Conservation (phyloP, 1,284 basidiomycete genomes). For the Ganoderma boninense region DNA sequence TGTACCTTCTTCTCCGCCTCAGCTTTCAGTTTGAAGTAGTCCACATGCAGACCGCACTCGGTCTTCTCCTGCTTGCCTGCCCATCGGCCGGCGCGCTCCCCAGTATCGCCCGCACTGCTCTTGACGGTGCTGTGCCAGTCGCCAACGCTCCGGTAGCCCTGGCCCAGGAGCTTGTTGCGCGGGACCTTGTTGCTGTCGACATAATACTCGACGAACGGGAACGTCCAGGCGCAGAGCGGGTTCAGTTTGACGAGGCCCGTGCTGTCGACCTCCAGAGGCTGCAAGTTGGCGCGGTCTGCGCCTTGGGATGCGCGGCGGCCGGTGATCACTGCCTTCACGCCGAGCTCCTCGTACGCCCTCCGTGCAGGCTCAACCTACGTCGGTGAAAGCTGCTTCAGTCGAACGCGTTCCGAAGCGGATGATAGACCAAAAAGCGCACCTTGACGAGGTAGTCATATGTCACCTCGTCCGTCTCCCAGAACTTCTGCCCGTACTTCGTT, state of each 20-base stretch:
- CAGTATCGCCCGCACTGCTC: conserved; percentile 74
- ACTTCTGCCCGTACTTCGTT: conserved; percentile 77
- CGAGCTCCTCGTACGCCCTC: conserved; percentile 85
- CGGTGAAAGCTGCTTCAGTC: background rate
- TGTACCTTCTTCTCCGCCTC: conserved; percentile 49
- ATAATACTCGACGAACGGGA: conserved; percentile 88
- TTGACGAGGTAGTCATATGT: conserved; percentile 95
- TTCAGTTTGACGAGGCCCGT: conserved; percentile 96
- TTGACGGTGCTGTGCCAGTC: conserved; percentile 96
- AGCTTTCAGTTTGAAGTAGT: conserved; percentile 79
- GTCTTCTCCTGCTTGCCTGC: conserved; percentile 88
- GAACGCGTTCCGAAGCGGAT: background rate
- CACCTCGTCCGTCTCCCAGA: conserved; percentile 93
- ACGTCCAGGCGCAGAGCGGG: conserved; percentile 92
- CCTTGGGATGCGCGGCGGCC: conserved; percentile 95
- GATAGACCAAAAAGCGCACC: conserved; percentile 51
- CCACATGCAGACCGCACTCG: conserved; percentile 94
- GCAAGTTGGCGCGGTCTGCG: conserved; percentile 82
- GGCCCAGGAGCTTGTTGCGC: conserved; percentile 87
- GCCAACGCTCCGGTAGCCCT: conserved; percentile 95
- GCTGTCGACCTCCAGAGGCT: conserved; percentile 91
- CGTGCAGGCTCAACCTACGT: conserved; percentile 90
- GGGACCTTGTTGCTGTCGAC: conserved; percentile 88
- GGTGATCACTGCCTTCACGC: conserved; percentile 92
- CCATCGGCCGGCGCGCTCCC: conserved; percentile 93